Conservation (phyloP, 2,329 filamentous ascomycete species). For the Exophiala xenobiotica region DNA sequence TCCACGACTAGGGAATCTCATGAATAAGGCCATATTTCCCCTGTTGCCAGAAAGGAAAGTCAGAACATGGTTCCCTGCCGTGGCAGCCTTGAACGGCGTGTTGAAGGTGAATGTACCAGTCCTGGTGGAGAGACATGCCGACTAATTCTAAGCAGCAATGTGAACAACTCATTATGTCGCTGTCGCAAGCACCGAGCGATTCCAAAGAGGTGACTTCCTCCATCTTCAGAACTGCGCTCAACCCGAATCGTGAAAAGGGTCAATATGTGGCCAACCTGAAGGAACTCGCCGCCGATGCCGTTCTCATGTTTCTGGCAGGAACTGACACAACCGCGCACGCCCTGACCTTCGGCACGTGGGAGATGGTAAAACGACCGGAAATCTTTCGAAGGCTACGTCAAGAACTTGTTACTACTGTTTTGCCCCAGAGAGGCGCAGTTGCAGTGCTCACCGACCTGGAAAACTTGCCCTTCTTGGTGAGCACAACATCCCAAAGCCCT, state of each 20-base stretch:
- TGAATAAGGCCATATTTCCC: slow-evolving; percentile 12
- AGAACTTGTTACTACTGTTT: slow-evolving; percentile 7
- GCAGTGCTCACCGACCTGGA: slow-evolving; percentile 8
- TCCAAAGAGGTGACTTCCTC: slow-evolving; percentile 28
- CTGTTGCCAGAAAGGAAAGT: not conserved
- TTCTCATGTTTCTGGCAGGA: slow-evolving; percentile 35
- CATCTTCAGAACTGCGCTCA: slow-evolving; percentile 30
- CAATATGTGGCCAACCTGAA: slow-evolving; percentile 30
- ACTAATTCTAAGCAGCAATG: slow-evolving; percentile 15
- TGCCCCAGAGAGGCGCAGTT: slow-evolving; percentile 2
- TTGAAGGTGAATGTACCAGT: not conserved
- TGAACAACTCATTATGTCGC: slow-evolving; percentile 4
- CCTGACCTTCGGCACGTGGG: slow-evolving; percentile 33
- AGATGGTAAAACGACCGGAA: slow-evolving; percentile 29
- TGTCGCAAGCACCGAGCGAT: slow-evolving; percentile 5
- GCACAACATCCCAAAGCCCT: not conserved
- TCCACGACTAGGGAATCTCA: slow-evolving; percentile 3
- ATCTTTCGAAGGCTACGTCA: slow-evolving; percentile 9
- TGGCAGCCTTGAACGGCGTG: slow-evolving; percentile 6
- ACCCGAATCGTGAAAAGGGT: slow-evolving; percentile 31
- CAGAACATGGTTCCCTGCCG: slow-evolving; percentile 1
- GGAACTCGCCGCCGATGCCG: slow-evolving; percentile 33
- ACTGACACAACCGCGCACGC: slow-evolving; percentile 34
- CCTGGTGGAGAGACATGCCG: slow-evolving; percentile 5
- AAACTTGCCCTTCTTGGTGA: slow-evolving; percentile 11